These are phyloP conservation scores for Aleurites moluccanus DNA, from an alignment of 441 rosid species.

Conservation along the genomic window DNA sequence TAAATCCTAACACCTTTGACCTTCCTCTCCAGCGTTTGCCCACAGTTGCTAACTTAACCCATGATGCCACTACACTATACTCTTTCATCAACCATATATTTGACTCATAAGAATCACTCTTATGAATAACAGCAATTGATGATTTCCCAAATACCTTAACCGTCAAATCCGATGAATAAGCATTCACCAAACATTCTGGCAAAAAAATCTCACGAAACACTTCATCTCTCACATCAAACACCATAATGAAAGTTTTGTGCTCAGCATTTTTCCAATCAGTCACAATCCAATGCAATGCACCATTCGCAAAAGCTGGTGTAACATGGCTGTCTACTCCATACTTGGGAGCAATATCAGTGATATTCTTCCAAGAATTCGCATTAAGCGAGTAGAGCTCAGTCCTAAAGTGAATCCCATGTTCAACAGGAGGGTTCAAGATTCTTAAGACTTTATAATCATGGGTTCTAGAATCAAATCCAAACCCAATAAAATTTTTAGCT, in stretches of 20 bases:
- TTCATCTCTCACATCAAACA: constrained; percentile 24
- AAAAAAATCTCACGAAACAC: constrained; percentile 17
- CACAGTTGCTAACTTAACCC: neutral
- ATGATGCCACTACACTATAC: neutral
- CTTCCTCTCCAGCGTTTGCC: neutral
- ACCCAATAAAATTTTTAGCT: neutral
- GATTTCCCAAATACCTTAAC: constrained; percentile 18
- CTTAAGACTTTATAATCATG: constrained; percentile 23
- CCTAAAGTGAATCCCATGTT: too few relatives aligned
- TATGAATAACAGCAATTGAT: neutral
- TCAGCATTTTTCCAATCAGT: neutral
- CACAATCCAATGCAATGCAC: constrained; percentile 23
- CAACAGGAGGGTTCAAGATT: neutral
- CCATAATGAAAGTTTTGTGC: neutral
- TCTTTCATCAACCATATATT: neutral
- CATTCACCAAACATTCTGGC: constrained; percentile 9
- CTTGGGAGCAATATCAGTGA: neutral
- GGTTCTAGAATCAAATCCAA: constrained; percentile 24
- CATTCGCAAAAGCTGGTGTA: constrained; percentile 18
- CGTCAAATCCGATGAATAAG: neutral
- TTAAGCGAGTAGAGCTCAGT: constrained; percentile 16
- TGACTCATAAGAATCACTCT: neutral
- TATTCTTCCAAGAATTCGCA: constrained; percentile 16
- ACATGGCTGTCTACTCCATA: neutral
- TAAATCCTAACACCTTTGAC: neutral